Evolutionary conservation across 1,139 yeast genomes (phyloP).

Genomic region (Yamadazyma sp.): DNA sequence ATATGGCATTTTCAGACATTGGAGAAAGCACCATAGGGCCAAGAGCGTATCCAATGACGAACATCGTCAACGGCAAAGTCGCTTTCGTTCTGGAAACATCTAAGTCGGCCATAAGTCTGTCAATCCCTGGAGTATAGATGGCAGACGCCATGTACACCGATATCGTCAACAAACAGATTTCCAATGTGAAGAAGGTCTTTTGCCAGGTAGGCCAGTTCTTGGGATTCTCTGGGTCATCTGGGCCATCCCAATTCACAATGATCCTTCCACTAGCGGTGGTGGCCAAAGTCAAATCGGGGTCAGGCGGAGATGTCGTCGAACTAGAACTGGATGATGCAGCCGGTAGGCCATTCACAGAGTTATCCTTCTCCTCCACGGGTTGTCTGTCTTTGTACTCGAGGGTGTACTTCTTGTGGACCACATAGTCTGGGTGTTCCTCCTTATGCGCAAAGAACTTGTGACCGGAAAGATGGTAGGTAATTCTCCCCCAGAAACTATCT

Average conservation of each 20-base stretch:
- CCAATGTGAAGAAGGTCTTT: slow-evolving; percentile 20
- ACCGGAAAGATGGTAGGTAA: slow-evolving; percentile 30
- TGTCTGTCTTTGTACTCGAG: neutral
- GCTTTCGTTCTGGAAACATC: slow-evolving; percentile 41
- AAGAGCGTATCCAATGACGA: slow-evolving; percentile 54
- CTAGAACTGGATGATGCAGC: neutral
- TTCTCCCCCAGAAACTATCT: slow-evolving; percentile 35
- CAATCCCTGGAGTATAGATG: slow-evolving; percentile 30
- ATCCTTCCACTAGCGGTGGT: too few species aligned
- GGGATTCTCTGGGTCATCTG: slow-evolving; percentile 33
- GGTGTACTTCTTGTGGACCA: slow-evolving; percentile 33
- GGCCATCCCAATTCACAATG: slow-evolving; percentile 14
- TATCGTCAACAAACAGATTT: slow-evolving; percentile 23
- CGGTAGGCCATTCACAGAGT: neutral
- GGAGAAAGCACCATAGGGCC: slow-evolving; percentile 60
- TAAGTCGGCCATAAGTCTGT: slow-evolving; percentile 41
- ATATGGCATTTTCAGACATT: slow-evolving; percentile 44
- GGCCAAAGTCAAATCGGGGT: too few species aligned
- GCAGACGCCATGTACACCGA: slow-evolving; percentile 31
- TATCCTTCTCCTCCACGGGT: neutral
- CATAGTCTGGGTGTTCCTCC: slow-evolving; percentile 33
- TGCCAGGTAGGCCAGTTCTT: slow-evolving; percentile 25
- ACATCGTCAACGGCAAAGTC: slow-evolving; percentile 38
- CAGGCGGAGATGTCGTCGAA: neutral
- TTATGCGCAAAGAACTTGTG: slow-evolving; percentile 27